A percentile compares a stretch with the other conserved stretches of the same genome.
Conservation (phyloP, 225 moss, liverwort and hornwort genomes). For the Rhytidiadelphus loreus region DNA sequence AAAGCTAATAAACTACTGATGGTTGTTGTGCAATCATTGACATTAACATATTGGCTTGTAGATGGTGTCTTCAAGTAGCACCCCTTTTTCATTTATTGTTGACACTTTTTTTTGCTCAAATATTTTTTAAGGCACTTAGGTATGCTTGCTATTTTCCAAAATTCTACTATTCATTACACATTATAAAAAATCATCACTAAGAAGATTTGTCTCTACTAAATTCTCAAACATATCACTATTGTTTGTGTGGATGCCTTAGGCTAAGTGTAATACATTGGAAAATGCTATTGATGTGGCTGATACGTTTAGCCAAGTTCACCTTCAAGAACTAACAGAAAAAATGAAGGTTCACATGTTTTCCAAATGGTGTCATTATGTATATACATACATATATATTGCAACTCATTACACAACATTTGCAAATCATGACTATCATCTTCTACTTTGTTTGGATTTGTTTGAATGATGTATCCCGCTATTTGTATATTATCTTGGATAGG, state of each 20-base stretch:
- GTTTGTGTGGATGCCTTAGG: conserved; percentile 5
- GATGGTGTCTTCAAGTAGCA: not conserved
- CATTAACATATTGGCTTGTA: not conserved
- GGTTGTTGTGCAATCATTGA: not conserved
- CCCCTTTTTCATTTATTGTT: not conserved
- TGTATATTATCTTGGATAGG: conserved; percentile 9
- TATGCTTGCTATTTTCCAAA: not conserved
- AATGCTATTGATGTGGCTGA: conserved; percentile 11
- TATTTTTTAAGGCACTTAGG: not conserved
- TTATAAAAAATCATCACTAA: not conserved
- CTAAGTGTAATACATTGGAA: conserved; percentile 16
- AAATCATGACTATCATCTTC: not conserved
- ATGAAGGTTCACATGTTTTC: conserved; percentile 39
- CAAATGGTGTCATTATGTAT: not conserved
- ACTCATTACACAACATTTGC: not conserved
- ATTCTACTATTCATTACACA: not conserved
- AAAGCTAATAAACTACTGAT: not conserved
- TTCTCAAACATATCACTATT: not conserved
- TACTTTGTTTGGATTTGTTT: not conserved
- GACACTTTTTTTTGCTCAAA: not conserved
- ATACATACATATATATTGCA: not conserved
- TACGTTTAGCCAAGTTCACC: conserved; percentile 9
- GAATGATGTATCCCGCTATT: not conserved
- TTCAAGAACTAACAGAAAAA: conserved; percentile 47
- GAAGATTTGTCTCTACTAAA: not conserved